Conservation (phyloP, 805 yeast species). For the Pichia exigua region DNA sequence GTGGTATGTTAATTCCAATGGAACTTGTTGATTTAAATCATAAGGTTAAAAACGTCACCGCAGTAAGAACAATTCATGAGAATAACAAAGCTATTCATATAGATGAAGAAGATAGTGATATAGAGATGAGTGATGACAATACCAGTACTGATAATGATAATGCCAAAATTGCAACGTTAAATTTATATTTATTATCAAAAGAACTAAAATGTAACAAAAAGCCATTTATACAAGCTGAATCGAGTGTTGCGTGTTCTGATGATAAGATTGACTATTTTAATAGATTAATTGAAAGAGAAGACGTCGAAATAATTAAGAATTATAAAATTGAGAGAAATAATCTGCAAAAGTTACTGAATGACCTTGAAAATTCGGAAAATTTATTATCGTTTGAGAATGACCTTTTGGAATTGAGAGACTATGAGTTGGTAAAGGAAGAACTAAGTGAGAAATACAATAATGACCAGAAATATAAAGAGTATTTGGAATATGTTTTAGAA, state of each 20-base stretch:
- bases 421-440: conserved; percentile 23
- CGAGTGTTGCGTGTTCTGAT: background rate
- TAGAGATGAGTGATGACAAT: background rate
- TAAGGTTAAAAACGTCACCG: background rate
- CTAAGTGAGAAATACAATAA: conserved; percentile 20
- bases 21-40: conserved; percentile 13
- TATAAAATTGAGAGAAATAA: conserved; percentile 8
- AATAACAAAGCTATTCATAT: background rate
- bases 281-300: conserved; percentile 3
- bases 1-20: conserved; percentile 24
- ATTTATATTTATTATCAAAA: conserved; percentile 14
- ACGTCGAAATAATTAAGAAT: background rate
- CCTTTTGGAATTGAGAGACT: conserved; percentile 28
- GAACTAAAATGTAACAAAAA: conserved; percentile 2
- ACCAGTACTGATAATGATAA: background rate
- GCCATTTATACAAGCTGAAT: background rate
- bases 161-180: conserved; percentile 11
- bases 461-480: conserved; percentile 20
- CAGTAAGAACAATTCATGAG: conserved; percentile 6
- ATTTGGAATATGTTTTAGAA: conserved; percentile 20
- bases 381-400: conserved; percentile 21
- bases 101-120: background rate
- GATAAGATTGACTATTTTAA: conserved; percentile 5
- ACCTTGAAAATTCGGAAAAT: conserved; percentile 7
- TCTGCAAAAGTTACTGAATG: conserved; percentile 10